Percentiles rank a stretch among this genome's conserved stretches.
Conservation (phyloP, 352 stramenopile species). For the Labyrinthula sp. region DNA sequence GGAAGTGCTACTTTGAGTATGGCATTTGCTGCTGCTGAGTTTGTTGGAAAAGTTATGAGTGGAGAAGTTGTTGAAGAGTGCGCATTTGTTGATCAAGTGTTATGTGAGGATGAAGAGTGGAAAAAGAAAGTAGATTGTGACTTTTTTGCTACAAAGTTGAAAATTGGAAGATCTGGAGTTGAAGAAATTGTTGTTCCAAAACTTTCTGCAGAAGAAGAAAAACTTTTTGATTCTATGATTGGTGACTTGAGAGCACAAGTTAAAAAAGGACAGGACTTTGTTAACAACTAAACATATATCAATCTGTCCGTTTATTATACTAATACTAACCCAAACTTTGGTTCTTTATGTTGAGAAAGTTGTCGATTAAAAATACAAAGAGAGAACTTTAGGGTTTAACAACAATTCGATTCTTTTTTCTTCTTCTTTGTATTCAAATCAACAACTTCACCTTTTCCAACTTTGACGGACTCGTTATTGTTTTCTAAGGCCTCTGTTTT, state of each 20-base stretch:
- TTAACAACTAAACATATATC: constrained; percentile 48
- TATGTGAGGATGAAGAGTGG: constrained; percentile 81
- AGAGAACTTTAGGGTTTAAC: no score
- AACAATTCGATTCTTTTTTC: no score
- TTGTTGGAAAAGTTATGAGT: constrained; percentile 69
- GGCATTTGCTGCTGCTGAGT: constrained; percentile 88
- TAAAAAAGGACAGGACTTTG: constrained; percentile 58
- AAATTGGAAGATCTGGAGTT: constrained; percentile 56
- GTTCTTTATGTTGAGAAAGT: no score
- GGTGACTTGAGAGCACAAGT: constrained; percentile 57
- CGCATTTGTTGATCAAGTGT: constrained; percentile 82
- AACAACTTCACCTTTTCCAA: no score
- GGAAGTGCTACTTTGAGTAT: constrained; percentile 95
- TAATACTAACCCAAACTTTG: no score
- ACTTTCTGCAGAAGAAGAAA: constrained; percentile 43
- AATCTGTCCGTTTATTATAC: no score
- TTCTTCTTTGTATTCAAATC: no score
- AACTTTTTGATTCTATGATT: constrained; percentile 65
- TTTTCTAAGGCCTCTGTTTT: no score
- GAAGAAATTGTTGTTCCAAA: constrained; percentile 44
- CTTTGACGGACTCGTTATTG: no score
- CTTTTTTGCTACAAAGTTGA: constrained; percentile 48
- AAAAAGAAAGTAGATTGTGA: constrained; percentile 33
- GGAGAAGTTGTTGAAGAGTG: constrained; percentile 83
- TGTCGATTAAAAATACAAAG: no score